Conservation (phyloP, 2,329 filamentous ascomycete genomes). For the Aspergillus tanneri region DNA sequence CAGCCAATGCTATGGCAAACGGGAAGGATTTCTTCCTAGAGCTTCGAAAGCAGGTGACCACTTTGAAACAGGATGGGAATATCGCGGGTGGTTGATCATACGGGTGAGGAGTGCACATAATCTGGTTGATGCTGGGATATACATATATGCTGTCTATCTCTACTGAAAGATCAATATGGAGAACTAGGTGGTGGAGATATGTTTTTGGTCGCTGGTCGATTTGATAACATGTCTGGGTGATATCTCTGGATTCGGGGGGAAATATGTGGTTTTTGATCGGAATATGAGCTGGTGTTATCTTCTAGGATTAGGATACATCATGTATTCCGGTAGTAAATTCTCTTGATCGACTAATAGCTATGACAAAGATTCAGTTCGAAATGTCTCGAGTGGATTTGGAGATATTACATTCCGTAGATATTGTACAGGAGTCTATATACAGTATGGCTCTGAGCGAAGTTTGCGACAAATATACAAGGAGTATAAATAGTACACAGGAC, state of each 20-base stretch:
- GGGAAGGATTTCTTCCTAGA: slow-evolving; percentile 53
- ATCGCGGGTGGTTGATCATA: slow-evolving; percentile 36
- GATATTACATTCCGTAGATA: too few relatives aligned
- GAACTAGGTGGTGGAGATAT: not conserved
- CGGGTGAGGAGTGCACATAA: not conserved
- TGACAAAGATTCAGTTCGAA: too few relatives aligned
- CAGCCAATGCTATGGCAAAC: slow-evolving; percentile 50
- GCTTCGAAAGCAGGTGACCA: slow-evolving; percentile 48
- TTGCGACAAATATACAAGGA: not conserved
- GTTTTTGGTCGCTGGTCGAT: slow-evolving; percentile 15
- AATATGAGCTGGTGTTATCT: too few relatives aligned
- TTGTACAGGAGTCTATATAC: too few relatives aligned
- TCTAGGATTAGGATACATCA: too few relatives aligned
- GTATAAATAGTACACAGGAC: not conserved
- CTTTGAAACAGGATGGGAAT: slow-evolving; percentile 38
- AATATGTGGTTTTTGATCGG: not conserved
- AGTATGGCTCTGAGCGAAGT: too few relatives aligned
- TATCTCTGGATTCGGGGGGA: not conserved
- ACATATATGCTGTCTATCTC: not conserved
- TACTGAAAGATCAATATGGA: not conserved
- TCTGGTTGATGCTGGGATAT: slow-evolving; percentile 8
- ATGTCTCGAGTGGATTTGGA: too few relatives aligned
- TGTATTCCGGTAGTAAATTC: too few relatives aligned
- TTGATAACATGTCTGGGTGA: slow-evolving; percentile 5
- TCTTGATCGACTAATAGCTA: too few relatives aligned